phyloP scores from a whole-genome alignment of 2,329 filamentous ascomycete genomes.

The Chrysoporthe austroafricana region DNA sequence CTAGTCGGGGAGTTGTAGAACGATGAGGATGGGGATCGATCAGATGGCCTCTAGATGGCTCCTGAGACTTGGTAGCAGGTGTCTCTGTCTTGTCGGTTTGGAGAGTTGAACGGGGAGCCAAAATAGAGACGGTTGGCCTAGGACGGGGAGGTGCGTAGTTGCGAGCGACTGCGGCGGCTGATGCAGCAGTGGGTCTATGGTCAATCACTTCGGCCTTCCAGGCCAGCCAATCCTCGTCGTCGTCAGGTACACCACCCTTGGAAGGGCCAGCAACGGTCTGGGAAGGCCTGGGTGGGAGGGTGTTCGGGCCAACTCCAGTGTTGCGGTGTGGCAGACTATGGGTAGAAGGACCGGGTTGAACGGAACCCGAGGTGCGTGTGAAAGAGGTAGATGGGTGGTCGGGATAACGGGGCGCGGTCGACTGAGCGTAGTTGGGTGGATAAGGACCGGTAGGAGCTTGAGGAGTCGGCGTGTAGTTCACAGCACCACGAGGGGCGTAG shows the following conservation, averaged over 20 bases:
- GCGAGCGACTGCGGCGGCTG: neutral
- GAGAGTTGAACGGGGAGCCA: neutral
- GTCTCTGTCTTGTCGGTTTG: neutral
- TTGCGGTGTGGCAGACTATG: too few species aligned
- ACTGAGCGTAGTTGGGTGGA: neutral
- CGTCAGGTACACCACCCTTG: neutral
- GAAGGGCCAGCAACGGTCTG: neutral
- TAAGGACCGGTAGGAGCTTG: neutral
- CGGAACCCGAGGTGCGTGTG: neutral
- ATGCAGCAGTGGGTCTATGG: neutral
- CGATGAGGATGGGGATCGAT: neutral
- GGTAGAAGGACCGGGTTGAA: neutral
- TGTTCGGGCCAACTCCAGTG: neutral
- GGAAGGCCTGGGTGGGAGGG: neutral
- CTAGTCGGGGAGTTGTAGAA: neutral
- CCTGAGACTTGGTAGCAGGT: conserved; percentile 7
- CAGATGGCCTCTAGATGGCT: neutral
- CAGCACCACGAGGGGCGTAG: neutral
- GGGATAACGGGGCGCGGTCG: neutral
- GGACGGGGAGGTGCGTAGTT: neutral
- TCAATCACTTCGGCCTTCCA: neutral
- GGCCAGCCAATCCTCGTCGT: conserved; percentile 7
- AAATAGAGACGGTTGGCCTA: neutral
- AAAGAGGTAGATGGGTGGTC: neutral
- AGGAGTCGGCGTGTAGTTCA: neutral